Conservation (phyloP, 2,329 filamentous ascomycete genomes). For the Aspergillus neotritici region DNA sequence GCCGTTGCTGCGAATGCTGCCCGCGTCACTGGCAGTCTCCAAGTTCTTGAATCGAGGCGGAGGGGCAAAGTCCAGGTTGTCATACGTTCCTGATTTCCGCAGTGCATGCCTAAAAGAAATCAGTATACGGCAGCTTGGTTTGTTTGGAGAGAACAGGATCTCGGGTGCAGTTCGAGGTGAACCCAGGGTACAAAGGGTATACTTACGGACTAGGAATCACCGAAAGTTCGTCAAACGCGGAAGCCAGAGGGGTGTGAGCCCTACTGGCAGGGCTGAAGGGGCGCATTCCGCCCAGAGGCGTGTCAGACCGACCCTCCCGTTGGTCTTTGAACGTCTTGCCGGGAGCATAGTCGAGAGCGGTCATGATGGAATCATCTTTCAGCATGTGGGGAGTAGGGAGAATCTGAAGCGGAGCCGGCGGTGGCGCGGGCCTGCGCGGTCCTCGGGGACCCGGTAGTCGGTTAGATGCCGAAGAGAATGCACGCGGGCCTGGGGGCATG, state of each 20-base stretch:
- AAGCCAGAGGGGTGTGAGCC: slow-evolving; percentile 70
- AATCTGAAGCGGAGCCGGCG: slow-evolving; percentile 66
- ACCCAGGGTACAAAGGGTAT: background rate
- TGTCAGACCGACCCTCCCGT: slow-evolving; percentile 61
- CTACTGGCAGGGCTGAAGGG: slow-evolving; percentile 71
- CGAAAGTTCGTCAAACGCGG: slow-evolving; percentile 79
- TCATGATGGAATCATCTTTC: slow-evolving; percentile 70
- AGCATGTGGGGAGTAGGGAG: slow-evolving; percentile 83
- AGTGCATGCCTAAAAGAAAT: slow-evolving; percentile 38
- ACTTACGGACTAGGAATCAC: slow-evolving; percentile 88
- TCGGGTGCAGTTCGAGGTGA: too few species aligned
- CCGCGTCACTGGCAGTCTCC: slow-evolving; percentile 41
- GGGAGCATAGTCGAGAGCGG: slow-evolving; percentile 78
- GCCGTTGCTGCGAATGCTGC: slow-evolving; percentile 60
- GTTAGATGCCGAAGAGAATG: slow-evolving; percentile 59
- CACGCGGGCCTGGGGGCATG: slow-evolving; percentile 47
- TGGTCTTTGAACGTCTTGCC: slow-evolving; percentile 62
- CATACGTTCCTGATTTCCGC: slow-evolving; percentile 46
- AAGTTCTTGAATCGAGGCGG: slow-evolving; percentile 43
- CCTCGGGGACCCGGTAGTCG: slow-evolving; percentile 38
- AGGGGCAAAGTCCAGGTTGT: slow-evolving; percentile 46
- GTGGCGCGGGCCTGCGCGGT: slow-evolving; percentile 59
- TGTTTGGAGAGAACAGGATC: background rate
- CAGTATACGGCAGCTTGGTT: slow-evolving; percentile 10
- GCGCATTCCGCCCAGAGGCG: slow-evolving; percentile 52